phyloP scores from a whole-genome alignment of 768 basidiomycete genomes.

The Suillus occidentalis region DNA sequence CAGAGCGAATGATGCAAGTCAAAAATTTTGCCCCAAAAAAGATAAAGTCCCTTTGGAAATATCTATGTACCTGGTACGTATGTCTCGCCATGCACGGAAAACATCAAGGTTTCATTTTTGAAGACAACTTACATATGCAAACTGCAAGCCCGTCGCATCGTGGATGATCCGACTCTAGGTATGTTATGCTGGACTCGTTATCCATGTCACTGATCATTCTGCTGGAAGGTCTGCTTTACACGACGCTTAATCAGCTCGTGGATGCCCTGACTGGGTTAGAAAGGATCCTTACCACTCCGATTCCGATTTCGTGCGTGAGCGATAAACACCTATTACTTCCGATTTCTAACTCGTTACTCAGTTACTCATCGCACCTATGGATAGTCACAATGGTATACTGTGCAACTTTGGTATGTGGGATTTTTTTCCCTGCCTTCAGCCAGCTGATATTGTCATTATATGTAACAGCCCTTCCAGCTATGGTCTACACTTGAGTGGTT shows the following conservation, averaged over 20 bases:
- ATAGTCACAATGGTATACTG: slow-evolving; percentile 61
- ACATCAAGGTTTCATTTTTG: neutral
- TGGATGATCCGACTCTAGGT: slow-evolving; percentile 64
- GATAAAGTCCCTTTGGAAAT: slow-evolving; percentile 72
- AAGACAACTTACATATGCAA: slow-evolving; percentile 68
- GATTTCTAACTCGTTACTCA: slow-evolving; percentile 21
- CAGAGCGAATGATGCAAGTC: neutral
- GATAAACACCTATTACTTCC: neutral
- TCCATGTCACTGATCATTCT: neutral
- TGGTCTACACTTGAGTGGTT: slow-evolving; percentile 53
- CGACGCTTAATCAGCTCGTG: slow-evolving; percentile 52
- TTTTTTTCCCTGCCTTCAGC: too few relatives aligned
- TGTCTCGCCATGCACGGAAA: neutral
- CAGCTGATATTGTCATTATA: neutral
- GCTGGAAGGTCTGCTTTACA: slow-evolving; percentile 44
- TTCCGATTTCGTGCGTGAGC: slow-evolving; percentile 59
- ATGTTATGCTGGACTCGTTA: slow-evolving; percentile 20
- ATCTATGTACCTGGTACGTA: slow-evolving; percentile 60
- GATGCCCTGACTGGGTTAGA: slow-evolving; percentile 70
- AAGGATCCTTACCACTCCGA: slow-evolving; percentile 71
- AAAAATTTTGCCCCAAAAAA: too few relatives aligned
- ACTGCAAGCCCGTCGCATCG: slow-evolving; percentile 44
- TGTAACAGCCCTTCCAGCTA: slow-evolving; percentile 61
- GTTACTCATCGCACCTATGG: slow-evolving; percentile 71
- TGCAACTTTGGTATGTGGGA: slow-evolving; percentile 50